Percentiles rank a stretch among this genome's conserved stretches.
Conservation (phyloP, 257 asterid species). For the Solanum etuberosum region DNA sequence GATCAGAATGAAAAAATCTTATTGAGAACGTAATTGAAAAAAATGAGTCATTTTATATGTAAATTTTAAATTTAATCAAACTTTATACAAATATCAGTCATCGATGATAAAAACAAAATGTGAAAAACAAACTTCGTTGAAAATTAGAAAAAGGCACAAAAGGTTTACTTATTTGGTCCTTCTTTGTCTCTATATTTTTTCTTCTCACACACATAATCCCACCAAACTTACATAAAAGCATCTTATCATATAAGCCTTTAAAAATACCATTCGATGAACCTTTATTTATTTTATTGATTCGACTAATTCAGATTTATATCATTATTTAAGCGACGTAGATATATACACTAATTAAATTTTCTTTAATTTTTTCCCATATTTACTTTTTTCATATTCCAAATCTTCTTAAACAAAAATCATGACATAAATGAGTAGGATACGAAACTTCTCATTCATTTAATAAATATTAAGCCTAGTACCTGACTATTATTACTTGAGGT, state of each 20-base stretch:
- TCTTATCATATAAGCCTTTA: background rate
- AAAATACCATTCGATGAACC: background rate
- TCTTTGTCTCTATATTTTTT: background rate
- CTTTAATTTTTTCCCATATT: too few species aligned
- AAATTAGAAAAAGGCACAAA: background rate
- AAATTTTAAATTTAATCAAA: background rate
- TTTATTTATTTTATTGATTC: background rate
- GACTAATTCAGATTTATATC: background rate
- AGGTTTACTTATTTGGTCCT: background rate
- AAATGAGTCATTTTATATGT: background rate
- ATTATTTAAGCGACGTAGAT: too few species aligned
- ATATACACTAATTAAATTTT: too few species aligned
- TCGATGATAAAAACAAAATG: background rate
- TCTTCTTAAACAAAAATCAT: too few species aligned
- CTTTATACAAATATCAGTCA: too few species aligned
- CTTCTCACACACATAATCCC: background rate
- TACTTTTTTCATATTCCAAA: too few species aligned
- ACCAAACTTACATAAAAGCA: background rate
- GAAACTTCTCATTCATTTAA: too few species aligned
- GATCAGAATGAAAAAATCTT: background rate
- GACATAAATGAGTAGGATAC: too few species aligned
- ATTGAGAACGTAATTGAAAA: accelerated
- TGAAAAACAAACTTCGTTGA: background rate
- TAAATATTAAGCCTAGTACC: background rate
- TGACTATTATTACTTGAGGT: background rate